phyloP scores from a whole-genome alignment of 495 filamentous ascomycete genomes.

The Hapsidospora chrysogenum region DNA sequence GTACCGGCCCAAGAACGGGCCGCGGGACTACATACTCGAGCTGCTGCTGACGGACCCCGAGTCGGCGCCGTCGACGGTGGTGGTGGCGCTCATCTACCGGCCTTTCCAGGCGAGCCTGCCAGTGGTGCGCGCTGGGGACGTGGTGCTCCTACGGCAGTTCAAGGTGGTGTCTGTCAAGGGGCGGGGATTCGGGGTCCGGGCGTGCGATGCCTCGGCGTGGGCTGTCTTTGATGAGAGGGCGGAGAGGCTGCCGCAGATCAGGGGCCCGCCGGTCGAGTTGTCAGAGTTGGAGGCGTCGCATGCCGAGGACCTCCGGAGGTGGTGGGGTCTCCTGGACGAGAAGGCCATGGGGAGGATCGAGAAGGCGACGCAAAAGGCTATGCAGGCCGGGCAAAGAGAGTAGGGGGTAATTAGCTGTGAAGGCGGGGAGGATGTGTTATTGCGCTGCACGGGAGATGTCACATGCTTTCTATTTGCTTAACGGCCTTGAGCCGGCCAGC shows the following conservation, averaged over 20 bases:
- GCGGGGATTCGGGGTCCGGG: constrained; percentile 29
- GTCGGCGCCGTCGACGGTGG: constrained; percentile 23
- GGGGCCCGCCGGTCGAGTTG: constrained; percentile 26
- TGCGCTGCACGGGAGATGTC: too few species aligned
- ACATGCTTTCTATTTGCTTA: too few species aligned
- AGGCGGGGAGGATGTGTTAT: too few species aligned
- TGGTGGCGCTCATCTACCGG: constrained; percentile 54
- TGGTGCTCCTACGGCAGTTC: constrained; percentile 61
- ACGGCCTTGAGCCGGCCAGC: too few species aligned
- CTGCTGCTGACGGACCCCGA: constrained; percentile 56
- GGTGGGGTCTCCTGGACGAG: constrained; percentile 22
- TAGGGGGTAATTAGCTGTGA: too few species aligned
- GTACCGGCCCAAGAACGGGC: constrained; percentile 43
- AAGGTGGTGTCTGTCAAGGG: constrained; percentile 39
- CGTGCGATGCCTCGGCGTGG: constrained; percentile 36
- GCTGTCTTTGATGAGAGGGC: constrained; percentile 35
- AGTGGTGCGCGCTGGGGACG: constrained; percentile 48
- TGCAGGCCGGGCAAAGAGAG: background rate
- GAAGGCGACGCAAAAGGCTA: constrained; percentile 15
- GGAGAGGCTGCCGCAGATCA: constrained; percentile 21
- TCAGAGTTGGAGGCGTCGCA: constrained; percentile 16
- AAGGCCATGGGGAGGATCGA: constrained; percentile 20
- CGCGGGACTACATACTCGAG: constrained; percentile 51
- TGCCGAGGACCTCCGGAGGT: constrained; percentile 17
- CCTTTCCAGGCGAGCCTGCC: constrained; percentile 60